Evolutionary conservation across 2,329 filamentous ascomycete genomes (phyloP).

Genomic region (Clonostachys rosea): DNA sequence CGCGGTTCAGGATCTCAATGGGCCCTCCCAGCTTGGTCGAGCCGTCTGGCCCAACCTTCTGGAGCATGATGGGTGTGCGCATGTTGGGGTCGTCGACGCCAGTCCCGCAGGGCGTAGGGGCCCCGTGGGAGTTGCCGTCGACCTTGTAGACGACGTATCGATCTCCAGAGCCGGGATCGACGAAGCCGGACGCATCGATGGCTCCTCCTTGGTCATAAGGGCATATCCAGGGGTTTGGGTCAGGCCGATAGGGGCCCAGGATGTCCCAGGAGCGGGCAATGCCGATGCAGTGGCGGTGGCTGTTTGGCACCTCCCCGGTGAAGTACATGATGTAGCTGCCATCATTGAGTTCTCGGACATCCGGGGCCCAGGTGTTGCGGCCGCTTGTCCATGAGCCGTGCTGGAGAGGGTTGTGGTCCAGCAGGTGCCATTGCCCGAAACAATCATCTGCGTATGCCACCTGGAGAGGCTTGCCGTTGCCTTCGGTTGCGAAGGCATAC

Average conservation of each 20-base stretch:
- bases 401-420: constrained; percentile 51
- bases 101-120: constrained; percentile 27
- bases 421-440: constrained; percentile 37
- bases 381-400: constrained; percentile 48
- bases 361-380: constrained; percentile 56
- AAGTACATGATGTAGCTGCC: constrained; percentile 60
- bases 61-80: constrained; percentile 52
- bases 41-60: constrained; percentile 45
- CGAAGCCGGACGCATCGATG: constrained; percentile 59
- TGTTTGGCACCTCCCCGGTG: constrained; percentile 36
- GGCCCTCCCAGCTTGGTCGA: constrained; percentile 45
- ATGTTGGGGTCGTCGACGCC: constrained; percentile 26
- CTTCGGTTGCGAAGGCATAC: constrained; percentile 55
- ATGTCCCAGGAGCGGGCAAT: constrained; percentile 41
- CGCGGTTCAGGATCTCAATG: constrained; percentile 39
- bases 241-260: constrained; percentile 47
- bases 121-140: constrained; percentile 53
- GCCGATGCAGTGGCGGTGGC: constrained; percentile 52
- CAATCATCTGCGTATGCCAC: constrained; percentile 44
- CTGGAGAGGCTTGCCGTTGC: constrained; percentile 45
- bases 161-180: constrained; percentile 42
- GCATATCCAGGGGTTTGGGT: constrained; percentile 44
- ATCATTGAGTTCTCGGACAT: constrained; percentile 42
- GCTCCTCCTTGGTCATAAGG: constrained; percentile 48
- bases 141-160: constrained; percentile 63